Base-by-base conservation (phyloP, 257 asterid species). In the Perilla frutescens region DNA sequence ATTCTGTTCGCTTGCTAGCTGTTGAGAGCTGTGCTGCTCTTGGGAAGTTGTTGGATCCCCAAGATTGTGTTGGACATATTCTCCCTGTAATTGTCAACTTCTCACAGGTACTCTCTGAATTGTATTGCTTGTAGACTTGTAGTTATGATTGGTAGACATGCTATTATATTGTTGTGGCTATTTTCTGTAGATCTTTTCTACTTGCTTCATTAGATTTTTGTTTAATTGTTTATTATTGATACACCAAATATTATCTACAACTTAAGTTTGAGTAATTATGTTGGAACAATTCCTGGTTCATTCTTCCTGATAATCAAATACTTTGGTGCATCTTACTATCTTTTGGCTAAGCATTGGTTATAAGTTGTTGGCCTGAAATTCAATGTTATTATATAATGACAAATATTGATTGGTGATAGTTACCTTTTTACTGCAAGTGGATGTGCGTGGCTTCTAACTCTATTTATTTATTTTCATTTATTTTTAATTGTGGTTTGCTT, bases 21-120 rank as follows among this genome's bases (percentile, higher is more conserved):
- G 98, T 93, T 53, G 98, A 93, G 79, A 89, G 98, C 39, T 92
- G 98, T 84, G 97, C 96, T 62, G 90, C 97, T 75, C 90, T 91
- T 56, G 97, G 97, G 10, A 91, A 91, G 80, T 80, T 91, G 72
- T 78, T 91, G 88, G 96, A 91, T 59, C 93, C 97, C 64, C 96
- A 91, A 81, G 96, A 91, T 79, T 91, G 97, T 79, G 89, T 91
- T 78, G 87, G 92, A 11, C 96, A 91, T 72, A 88, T 93, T 81
- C 96, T 93, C 63, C 98, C 97, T 8, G 97, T 91, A 62, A 91
- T 93, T 84, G 96, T 93, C 73, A 93, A 81, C 86, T 93, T 93
- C 83, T 93, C 98, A 43, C 98, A 91, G 96, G 97, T 91, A 82
- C 47, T 50, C 32, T 48, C 6, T n/a, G 44, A 43, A 20, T 41